These are phyloP conservation scores for Verticillium dahliae DNA, from an alignment of 2,329 filamentous ascomycete species.

Conservation along the genomic window DNA sequence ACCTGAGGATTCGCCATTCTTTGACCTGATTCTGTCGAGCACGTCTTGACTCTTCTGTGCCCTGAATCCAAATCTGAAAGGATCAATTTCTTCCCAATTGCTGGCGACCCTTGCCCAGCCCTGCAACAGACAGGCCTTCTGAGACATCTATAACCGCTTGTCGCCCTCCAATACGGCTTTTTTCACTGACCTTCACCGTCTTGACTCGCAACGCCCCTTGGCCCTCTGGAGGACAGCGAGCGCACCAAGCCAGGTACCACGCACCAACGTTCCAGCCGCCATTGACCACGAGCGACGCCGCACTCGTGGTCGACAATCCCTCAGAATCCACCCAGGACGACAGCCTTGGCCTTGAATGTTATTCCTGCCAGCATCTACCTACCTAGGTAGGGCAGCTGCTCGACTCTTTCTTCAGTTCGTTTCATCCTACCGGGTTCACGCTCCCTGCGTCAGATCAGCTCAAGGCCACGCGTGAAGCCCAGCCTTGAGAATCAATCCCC, in stretches of 20 bases:
- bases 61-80: not conserved
- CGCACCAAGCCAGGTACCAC: not conserved
- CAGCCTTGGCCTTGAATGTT: too few species aligned
- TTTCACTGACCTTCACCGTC: not conserved
- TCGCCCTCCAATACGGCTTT: not conserved
- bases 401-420: too few species aligned
- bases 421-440: not conserved
- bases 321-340: not conserved
- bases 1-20: not conserved
- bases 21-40: not conserved
- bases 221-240: not conserved
- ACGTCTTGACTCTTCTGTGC: not conserved
- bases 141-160: not conserved
- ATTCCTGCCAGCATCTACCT: too few species aligned
- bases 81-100: not conserved
- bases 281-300: not conserved
- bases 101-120: not conserved
- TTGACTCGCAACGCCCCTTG: not conserved
- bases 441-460: not conserved
- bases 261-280: not conserved
- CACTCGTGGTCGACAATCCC: not conserved
- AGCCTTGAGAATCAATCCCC: not conserved
- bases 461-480: not conserved
- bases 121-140: not conserved
- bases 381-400: too few species aligned